Percentiles rank a stretch among this genome's conserved stretches.
phyloP scores from a whole-genome alignment of 139 green algal genomes.

The Picochlorum sp. region DNA sequence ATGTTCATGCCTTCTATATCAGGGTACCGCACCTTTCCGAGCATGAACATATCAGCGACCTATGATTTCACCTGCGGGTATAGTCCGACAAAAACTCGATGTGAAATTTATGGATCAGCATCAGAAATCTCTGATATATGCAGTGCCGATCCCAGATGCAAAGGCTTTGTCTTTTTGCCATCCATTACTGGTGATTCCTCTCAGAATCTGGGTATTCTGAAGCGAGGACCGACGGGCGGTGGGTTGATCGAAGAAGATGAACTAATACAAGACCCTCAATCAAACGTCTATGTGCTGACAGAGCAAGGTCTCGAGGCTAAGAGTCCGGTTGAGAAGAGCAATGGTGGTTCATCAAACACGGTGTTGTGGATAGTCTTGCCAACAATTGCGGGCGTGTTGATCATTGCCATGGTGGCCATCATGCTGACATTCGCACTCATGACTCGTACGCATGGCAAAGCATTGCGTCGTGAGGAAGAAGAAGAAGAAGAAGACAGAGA shows the following conservation, averaged over 20 bases:
- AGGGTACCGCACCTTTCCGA: background rate
- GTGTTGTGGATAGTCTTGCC: slow-evolving; percentile 22
- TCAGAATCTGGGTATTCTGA: slow-evolving; percentile 1
- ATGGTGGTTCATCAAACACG: background rate
- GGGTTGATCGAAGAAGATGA: background rate
- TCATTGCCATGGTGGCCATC: background rate
- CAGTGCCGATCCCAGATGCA: background rate
- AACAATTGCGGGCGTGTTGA: slow-evolving; percentile 8
- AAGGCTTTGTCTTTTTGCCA: background rate
- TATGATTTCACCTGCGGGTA: background rate
- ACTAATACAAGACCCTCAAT: background rate
- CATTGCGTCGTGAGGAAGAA: no score
- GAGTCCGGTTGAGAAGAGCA: background rate
- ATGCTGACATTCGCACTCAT: slow-evolving; percentile 7
- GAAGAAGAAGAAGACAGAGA: no score
- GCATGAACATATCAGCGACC: background rate
- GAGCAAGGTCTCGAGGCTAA: background rate
- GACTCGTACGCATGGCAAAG: background rate
- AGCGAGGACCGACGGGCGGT: background rate
- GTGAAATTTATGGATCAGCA: background rate
- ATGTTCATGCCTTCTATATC: background rate
- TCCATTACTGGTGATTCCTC: background rate
- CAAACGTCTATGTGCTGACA: background rate
- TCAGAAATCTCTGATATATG: background rate
- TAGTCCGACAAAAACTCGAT: background rate